Evolutionary conservation across 306 rosid species (phyloP).

Genomic region (Gillenia trifoliata): DNA sequence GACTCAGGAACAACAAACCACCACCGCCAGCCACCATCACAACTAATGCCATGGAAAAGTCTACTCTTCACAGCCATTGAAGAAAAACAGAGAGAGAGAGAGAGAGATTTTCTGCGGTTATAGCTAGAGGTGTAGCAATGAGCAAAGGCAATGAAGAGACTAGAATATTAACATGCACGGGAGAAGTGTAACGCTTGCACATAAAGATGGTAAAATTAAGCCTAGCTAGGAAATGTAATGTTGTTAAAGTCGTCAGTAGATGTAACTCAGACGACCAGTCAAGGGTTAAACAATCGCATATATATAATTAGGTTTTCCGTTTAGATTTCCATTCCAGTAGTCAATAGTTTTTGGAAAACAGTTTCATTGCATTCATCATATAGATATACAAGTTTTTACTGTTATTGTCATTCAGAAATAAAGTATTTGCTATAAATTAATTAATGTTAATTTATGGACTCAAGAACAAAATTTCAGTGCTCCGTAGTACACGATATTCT

Average conservation of each 20-base stretch:
- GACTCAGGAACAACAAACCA: slow-evolving; percentile 4
- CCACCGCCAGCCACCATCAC: not conserved
- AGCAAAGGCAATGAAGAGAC: not conserved
- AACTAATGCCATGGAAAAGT: not conserved
- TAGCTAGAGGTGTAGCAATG: not conserved
- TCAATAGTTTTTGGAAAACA: not conserved
- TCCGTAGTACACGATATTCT: too few relatives aligned
- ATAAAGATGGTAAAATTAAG: not conserved
- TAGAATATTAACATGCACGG: not conserved
- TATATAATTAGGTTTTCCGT: not conserved
- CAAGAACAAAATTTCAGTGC: too few relatives aligned
- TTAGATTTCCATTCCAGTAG: not conserved
- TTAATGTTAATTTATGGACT: not conserved
- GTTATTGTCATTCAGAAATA: not conserved
- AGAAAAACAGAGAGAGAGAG: not conserved
- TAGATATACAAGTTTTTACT: not conserved
- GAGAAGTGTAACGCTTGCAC: not conserved
- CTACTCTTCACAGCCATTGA: slow-evolving; percentile 8
- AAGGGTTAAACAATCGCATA: too few relatives aligned
- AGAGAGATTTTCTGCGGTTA: not conserved
- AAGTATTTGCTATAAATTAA: not conserved
- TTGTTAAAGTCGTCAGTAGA: not conserved
- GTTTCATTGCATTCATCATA: not conserved
- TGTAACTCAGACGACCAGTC: not conserved
- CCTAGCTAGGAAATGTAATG: too few relatives aligned